A percentile compares a stretch with the other conserved stretches of the same genome.
These are phyloP conservation scores for Penicillium janthinellum DNA, from an alignment of 2,329 filamentous ascomycete species.

Conservation along the genomic window DNA sequence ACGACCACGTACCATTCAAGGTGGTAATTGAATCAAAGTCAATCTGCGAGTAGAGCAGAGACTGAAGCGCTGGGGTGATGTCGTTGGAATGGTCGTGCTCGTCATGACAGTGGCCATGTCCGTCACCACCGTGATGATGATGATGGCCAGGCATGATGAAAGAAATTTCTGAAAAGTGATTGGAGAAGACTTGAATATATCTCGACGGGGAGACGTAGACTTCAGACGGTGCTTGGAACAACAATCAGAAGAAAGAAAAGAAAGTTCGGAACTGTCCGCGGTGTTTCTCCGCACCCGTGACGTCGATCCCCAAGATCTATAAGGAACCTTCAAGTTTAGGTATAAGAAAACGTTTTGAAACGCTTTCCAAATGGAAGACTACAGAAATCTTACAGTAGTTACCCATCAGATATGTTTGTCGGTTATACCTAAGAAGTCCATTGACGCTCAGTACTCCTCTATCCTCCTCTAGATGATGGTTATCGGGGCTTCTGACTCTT, in stretches of 20 bases:
- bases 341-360: too few species aligned
- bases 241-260: not conserved
- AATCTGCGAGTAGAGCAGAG: slow-evolving; percentile 88
- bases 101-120: slow-evolving; percentile 53
- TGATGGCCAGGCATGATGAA: slow-evolving; percentile 39
- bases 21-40: slow-evolving; percentile 83
- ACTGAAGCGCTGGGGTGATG: slow-evolving; percentile 86
- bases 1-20: slow-evolving; percentile 65
- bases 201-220: not conserved
- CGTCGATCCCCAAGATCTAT: slow-evolving; percentile 10
- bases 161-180: not conserved
- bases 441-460: too few species aligned
- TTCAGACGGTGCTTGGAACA: not conserved
- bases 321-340: too few species aligned
- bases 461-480: too few species aligned
- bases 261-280: slow-evolving; percentile 4
- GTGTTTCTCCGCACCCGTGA: slow-evolving; percentile 27
- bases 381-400: too few species aligned
- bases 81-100: slow-evolving; percentile 88
- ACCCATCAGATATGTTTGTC: too few species aligned
- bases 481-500: not conserved
- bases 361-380: too few species aligned
- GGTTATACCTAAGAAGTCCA: too few species aligned
- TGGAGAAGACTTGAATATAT: too few species aligned
- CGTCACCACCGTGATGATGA: slow-evolving; percentile 43